A percentile compares a stretch with the other conserved stretches of the same genome.
These are phyloP conservation scores for Neurospora sp. DNA, from an alignment of 495 filamentous ascomycete species.

Conservation along the genomic window DNA sequence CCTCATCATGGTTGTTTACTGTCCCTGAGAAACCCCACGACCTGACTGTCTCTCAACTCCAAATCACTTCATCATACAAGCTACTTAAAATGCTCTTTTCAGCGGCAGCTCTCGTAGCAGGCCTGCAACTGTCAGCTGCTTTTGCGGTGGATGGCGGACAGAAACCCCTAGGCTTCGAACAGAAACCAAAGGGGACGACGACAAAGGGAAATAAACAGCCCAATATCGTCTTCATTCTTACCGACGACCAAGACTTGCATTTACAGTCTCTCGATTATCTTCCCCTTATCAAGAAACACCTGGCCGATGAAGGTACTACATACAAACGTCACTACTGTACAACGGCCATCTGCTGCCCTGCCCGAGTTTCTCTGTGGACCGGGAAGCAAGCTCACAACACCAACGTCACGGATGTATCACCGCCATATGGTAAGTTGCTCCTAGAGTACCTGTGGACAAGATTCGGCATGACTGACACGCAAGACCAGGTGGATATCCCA, in stretches of 20 bases:
- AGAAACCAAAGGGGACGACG: constrained; percentile 2
- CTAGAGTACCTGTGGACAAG: neutral
- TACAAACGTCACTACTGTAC: constrained; percentile 53
- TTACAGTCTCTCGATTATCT: constrained; percentile 50
- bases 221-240: constrained; percentile 56
- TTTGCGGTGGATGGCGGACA: neutral
- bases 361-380: constrained; percentile 53
- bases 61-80: neutral
- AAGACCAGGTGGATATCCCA: constrained; percentile 53
- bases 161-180: neutral
- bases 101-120: constrained; percentile 6
- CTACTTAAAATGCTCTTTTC: constrained; percentile 8
- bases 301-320: constrained; percentile 44
- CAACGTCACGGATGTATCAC: constrained; percentile 60
- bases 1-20: neutral
- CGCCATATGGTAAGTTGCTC: constrained; percentile 43
- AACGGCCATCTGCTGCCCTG: constrained; percentile 55
- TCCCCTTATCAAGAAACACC: constrained; percentile 41
- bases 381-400: constrained; percentile 63
- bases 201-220: constrained; percentile 21
- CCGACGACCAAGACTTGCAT: constrained; percentile 57
- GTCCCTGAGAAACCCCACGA: neutral
- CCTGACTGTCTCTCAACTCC: neutral
- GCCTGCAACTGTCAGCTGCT: constrained; percentile 9
- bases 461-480: neutral